A percentile compares a stretch with the other conserved stretches of the same genome.
phyloP scores from a whole-genome alignment of 2,329 filamentous ascomycete species.

The Colletotrichum destructivum region DNA sequence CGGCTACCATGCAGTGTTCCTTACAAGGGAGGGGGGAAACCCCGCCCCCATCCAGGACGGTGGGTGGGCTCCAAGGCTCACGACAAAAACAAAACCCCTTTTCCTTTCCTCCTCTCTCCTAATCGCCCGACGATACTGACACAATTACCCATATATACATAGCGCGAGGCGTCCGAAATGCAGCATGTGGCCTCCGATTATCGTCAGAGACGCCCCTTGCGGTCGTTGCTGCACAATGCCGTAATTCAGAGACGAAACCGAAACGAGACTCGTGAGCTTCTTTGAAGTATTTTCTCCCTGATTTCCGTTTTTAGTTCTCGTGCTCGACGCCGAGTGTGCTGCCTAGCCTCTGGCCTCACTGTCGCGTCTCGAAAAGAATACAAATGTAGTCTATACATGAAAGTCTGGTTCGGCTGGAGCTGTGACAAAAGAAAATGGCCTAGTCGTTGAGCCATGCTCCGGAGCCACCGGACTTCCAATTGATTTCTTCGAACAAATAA shows the following conservation, averaged over 20 bases:
- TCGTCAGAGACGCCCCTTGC: slow-evolving; percentile 17
- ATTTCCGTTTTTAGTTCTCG: slow-evolving; percentile 24
- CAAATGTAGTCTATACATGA: slow-evolving; percentile 42
- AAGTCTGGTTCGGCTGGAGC: slow-evolving; percentile 26
- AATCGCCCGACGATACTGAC: slow-evolving; percentile 38
- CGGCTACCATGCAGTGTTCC: slow-evolving; percentile 38
- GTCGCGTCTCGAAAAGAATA: slow-evolving; percentile 28
- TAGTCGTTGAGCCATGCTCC: slow-evolving; percentile 18
- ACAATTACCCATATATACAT: slow-evolving; percentile 41
- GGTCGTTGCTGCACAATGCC: slow-evolving; percentile 23
- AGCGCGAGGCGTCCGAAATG: slow-evolving; percentile 23
- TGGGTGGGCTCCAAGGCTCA: slow-evolving; percentile 7
- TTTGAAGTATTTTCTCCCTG: slow-evolving; percentile 16
- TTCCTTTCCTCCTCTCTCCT: slow-evolving; percentile 30
- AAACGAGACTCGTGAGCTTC: slow-evolving; percentile 2
- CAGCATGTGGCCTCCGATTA: slow-evolving; percentile 5
- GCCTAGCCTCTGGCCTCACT: slow-evolving; percentile 15
- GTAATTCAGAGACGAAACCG: slow-evolving; percentile 7
- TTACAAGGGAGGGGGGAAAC: slow-evolving; percentile 27
- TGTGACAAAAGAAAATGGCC: slow-evolving; percentile 29
- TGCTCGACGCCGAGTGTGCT: slow-evolving; percentile 22
- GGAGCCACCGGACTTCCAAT: slow-evolving; percentile 27
- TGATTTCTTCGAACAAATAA: slow-evolving; percentile 24
- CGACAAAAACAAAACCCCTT: slow-evolving; percentile 24
- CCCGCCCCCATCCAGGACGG: slow-evolving; percentile 19